Percentiles rank a stretch among this genome's conserved stretches.
Conservation (phyloP, 306 rosid species). For the Alnus rubra region DNA sequence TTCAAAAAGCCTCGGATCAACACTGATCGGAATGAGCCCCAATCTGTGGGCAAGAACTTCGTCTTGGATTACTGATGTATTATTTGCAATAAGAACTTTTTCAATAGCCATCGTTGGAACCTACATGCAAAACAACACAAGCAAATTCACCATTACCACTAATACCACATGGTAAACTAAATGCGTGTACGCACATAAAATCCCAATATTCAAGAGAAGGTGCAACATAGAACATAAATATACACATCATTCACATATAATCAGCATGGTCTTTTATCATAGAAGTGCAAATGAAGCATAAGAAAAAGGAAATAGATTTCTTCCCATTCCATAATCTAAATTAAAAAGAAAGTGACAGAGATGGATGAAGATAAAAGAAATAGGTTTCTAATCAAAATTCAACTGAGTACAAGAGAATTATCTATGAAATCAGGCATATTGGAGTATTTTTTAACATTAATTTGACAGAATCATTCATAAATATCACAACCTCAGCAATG, state of each 20-base stretch:
- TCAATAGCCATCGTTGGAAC: constrained; percentile 99
- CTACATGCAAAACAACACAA: constrained; percentile 36
- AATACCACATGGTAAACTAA: not conserved
- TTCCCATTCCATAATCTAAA: not conserved
- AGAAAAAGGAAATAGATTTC: not conserved
- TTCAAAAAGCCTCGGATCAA: constrained; percentile 89
- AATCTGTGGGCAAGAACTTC: constrained; percentile 96
- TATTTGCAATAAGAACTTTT: constrained; percentile 80
- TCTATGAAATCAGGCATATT: constrained; percentile 1
- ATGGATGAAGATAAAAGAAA: not conserved
- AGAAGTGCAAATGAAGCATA: not conserved
- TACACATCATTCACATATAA: not conserved
- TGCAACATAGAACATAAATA: not conserved
- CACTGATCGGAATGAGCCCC: constrained; percentile 84
- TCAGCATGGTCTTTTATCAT: not conserved
- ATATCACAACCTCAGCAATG: constrained; percentile 72
- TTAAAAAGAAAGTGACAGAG: too few relatives aligned
- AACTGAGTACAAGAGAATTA: not conserved
- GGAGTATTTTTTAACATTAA: not conserved
- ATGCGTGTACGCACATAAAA: not conserved
- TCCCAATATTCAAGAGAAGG: not conserved
- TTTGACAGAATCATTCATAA: not conserved
- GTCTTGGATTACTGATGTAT: constrained; percentile 82
- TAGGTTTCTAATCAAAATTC: not conserved
- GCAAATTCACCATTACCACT: constrained; percentile 9